A percentile compares a stretch with the other conserved stretches of the same genome.
Evolutionary conservation across 495 filamentous ascomycete genomes (phyloP).

Genomic region (Lasiosphaeria miniovina): DNA sequence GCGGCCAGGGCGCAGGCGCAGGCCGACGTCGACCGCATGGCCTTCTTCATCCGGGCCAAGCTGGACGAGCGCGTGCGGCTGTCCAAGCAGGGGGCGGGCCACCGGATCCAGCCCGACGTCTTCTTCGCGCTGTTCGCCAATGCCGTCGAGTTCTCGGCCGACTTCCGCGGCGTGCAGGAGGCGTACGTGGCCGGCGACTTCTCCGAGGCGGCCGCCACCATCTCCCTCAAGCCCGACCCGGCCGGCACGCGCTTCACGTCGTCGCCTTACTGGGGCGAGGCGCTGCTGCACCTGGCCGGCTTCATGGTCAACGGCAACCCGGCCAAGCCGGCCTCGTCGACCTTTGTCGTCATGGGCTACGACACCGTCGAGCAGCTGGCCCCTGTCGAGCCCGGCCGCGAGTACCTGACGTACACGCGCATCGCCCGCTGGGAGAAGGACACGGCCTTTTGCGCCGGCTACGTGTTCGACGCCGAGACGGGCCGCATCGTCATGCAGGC

Average conservation of each 20-base stretch:
- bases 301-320: slow-evolving; percentile 36
- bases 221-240: slow-evolving; percentile 14
- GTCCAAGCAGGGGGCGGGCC: background rate
- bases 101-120: slow-evolving; percentile 4
- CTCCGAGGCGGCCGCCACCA: slow-evolving; percentile 11
- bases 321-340: slow-evolving; percentile 66
- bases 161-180: slow-evolving; percentile 20
- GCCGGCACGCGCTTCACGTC: slow-evolving; percentile 15
- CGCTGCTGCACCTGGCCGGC: slow-evolving; percentile 22
- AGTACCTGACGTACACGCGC: slow-evolving; percentile 62
- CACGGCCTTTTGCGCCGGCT: slow-evolving; percentile 53
- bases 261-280: slow-evolving; percentile 20
- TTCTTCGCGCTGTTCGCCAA: slow-evolving; percentile 23
- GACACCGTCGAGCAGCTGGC: background rate
- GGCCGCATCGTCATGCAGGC: slow-evolving; percentile 43
- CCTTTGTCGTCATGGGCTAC: slow-evolving; percentile 50
- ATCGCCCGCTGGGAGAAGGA: slow-evolving; percentile 48
- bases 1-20: background rate
- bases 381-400: slow-evolving; percentile 53
- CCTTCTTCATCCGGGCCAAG: slow-evolving; percentile 6
- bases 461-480: slow-evolving; percentile 55
- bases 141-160: slow-evolving; percentile 16
- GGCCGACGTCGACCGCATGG: background rate
- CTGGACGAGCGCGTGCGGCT: slow-evolving; percentile 14
- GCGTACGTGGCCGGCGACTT: slow-evolving; percentile 15